Conservation (phyloP, 176 grass and related monocot species). For the Aegilops longissima region DNA sequence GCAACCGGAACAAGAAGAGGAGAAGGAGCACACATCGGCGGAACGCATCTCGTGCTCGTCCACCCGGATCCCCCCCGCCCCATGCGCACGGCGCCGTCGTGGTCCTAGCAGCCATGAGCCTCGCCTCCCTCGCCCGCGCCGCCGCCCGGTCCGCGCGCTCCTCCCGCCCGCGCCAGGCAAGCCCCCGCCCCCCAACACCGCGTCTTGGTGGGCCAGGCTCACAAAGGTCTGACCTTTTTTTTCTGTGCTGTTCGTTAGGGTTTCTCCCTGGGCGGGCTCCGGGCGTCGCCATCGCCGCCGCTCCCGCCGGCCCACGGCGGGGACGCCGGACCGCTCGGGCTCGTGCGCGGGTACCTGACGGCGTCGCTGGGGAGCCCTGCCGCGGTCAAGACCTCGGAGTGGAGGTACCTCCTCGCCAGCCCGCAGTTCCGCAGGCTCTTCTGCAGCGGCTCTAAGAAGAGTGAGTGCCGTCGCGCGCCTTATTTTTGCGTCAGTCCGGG, state of each 20-base stretch:
- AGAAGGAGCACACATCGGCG: background rate
- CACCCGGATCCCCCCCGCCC: conserved; percentile 27
- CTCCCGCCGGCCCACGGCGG: conserved; percentile 22
- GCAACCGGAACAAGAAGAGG: background rate
- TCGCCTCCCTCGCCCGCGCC: conserved; percentile 67
- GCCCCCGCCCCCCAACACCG: background rate
- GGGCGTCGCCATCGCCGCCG: conserved; percentile 22
- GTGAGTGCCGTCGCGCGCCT: conserved; percentile 29
- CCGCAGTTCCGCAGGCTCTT: conserved; percentile 77
- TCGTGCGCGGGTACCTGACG: conserved; percentile 66
- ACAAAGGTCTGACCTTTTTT: conserved; percentile 17
- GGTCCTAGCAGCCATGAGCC: conserved; percentile 45
- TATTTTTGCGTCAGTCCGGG: background rate
- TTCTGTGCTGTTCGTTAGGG: conserved; percentile 38
- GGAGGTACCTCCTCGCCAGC: conserved; percentile 69
- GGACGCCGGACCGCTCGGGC: conserved; percentile 32
- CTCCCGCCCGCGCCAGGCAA: conserved; percentile 48
- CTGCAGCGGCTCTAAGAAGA: conserved; percentile 78
- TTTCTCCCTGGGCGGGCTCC: conserved; percentile 44
- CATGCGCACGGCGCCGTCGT: conserved; percentile 25
- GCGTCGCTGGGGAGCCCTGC: conserved; percentile 42
- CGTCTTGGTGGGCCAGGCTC: background rate
- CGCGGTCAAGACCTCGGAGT: conserved; percentile 42
- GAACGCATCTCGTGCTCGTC: background rate
- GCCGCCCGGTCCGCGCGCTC: conserved; percentile 64